Conservation (phyloP, 2,329 filamentous ascomycete genomes). For the Dendrostoma leiphaemia region DNA sequence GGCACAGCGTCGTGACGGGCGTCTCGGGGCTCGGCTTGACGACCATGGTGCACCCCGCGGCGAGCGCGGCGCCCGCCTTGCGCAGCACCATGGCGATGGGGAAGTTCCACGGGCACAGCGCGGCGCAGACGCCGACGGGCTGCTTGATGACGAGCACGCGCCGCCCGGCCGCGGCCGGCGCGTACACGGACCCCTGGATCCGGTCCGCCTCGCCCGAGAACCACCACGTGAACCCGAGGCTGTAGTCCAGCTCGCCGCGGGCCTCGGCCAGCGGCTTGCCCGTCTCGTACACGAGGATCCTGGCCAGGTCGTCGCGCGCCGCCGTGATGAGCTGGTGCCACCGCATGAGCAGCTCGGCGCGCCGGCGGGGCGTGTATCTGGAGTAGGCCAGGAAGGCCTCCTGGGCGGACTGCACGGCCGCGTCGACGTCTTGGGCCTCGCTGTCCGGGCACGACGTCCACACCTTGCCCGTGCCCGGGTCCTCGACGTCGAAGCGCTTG, state of each 20-base stretch:
- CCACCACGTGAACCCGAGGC: conserved; percentile 53
- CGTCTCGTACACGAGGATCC: conserved; percentile 45
- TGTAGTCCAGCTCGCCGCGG: conserved; percentile 54
- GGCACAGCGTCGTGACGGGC: conserved; percentile 67
- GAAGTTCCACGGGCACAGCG: conserved; percentile 73
- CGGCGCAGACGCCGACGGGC: conserved; percentile 66
- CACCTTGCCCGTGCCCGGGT: conserved; percentile 48
- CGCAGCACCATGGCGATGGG: conserved; percentile 65
- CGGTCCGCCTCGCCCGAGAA: conserved; percentile 51
- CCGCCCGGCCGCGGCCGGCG: conserved; percentile 58
- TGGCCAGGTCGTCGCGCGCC: conserved; percentile 37
- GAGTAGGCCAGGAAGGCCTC: conserved; percentile 36
- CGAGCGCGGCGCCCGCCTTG: conserved; percentile 66
- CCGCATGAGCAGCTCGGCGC: conserved; percentile 32
- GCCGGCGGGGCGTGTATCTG: conserved; percentile 33
- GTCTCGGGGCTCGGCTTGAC: conserved; percentile 73
- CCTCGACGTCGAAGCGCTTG: conserved; percentile 49
- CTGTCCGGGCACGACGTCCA: conserved; percentile 52
- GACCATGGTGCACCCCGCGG: conserved; percentile 73
- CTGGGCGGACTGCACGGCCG: conserved; percentile 34
- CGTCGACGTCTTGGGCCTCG: conserved; percentile 36
- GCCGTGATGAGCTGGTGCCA: conserved; percentile 37
- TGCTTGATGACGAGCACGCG: conserved; percentile 73
- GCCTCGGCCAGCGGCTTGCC: conserved; percentile 57
- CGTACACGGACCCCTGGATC: conserved; percentile 57